A percentile compares a stretch with the other conserved stretches of the same genome.
Evolutionary conservation across 108 stramenopile species (phyloP).

Genomic region (Hondaea fermentalgiana): DNA sequence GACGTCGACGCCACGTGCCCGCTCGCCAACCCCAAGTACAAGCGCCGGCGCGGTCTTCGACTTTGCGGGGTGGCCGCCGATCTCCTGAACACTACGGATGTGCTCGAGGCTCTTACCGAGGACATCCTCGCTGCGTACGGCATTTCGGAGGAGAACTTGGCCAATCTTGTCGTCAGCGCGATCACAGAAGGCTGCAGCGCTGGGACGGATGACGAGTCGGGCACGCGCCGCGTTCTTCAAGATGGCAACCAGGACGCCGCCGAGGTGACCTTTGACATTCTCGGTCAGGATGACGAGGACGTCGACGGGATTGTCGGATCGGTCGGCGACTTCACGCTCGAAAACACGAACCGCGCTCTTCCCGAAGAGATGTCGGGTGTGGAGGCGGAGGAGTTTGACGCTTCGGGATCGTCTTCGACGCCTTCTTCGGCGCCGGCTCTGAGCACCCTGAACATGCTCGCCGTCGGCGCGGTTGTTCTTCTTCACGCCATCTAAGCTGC

Average conservation of each 20-base stretch:
- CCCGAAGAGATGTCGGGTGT: background rate
- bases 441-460: background rate
- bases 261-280: background rate
- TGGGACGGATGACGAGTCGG: background rate
- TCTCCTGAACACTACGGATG: background rate
- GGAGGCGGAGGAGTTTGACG: background rate
- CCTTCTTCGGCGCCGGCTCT: background rate
- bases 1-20: background rate
- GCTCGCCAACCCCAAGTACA: background rate
- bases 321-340: background rate
- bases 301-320: background rate
- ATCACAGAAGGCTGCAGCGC: background rate
- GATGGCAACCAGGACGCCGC: background rate
- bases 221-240: background rate
- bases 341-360: background rate
- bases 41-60: background rate
- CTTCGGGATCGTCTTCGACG: background rate
- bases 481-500: background rate
- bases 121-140: background rate
- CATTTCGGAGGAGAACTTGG: background rate
- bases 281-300: background rate
- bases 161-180: background rate
- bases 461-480: background rate
- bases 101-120: background rate
- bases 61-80: background rate